Conservation (phyloP, 139 green algal genomes). For the Chlamydomonas sphaeroides region DNA sequence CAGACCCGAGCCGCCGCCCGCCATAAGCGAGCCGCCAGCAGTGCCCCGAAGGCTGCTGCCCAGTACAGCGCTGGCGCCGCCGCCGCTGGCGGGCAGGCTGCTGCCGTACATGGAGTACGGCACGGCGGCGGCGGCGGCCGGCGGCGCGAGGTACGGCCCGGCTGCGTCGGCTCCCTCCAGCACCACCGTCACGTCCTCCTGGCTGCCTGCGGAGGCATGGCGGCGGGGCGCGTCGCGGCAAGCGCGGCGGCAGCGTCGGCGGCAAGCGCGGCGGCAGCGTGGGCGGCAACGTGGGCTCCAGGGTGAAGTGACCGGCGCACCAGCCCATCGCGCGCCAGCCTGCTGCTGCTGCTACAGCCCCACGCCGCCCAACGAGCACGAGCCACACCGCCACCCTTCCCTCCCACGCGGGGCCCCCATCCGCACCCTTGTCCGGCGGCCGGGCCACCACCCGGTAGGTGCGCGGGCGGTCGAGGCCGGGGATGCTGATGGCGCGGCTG, state of each 20-base stretch:
- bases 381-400: neutral
- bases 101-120: constrained; percentile 12
- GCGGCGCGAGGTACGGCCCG: neutral
- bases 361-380: neutral
- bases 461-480: neutral
- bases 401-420: neutral
- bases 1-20: too few species aligned
- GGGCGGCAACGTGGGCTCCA: too few species aligned
- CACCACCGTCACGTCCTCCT: constrained; percentile 28
- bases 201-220: neutral
- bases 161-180: constrained; percentile 11
- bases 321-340: too few species aligned
- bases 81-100: constrained; percentile 9
- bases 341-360: neutral
- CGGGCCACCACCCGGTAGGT: constrained; percentile 14
- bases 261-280: too few species aligned
- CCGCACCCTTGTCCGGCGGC: neutral
- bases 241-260: too few species aligned
- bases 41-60: neutral
- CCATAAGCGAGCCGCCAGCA: neutral
- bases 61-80: neutral
- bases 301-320: too few species aligned
- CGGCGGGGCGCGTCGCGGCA: too few species aligned
- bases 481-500: constrained; percentile 8
- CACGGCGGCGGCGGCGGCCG: too few species aligned